phyloP scores from a whole-genome alignment of 208 protist genomes.

The Polymyxa betae region DNA sequence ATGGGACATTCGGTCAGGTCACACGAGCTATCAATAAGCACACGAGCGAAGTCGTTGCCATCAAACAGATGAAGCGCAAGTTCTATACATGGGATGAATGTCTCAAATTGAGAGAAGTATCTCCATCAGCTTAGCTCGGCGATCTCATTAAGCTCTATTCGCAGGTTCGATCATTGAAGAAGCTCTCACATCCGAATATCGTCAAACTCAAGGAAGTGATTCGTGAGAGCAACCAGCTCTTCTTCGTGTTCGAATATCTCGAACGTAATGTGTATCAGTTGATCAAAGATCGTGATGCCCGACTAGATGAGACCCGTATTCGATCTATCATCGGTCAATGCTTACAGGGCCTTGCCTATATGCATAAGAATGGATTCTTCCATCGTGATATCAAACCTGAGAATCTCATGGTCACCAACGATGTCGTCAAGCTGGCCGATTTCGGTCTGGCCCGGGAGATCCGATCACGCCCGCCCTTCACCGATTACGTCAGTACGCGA shows the following conservation, averaged over 20 bases:
- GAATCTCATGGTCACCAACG: slow-evolving; percentile 88
- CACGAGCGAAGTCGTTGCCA: slow-evolving; percentile 90
- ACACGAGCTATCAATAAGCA: slow-evolving; percentile 84
- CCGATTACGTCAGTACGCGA: slow-evolving; percentile 86
- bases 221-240: slow-evolving; percentile 91
- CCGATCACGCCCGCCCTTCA: slow-evolving; percentile 79
- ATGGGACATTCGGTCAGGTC: slow-evolving; percentile 93
- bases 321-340: slow-evolving; percentile 80
- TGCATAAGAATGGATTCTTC: slow-evolving; percentile 91
- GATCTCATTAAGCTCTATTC: neutral
- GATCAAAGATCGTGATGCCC: slow-evolving; percentile 71
- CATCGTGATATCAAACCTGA: slow-evolving; percentile 89
- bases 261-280: slow-evolving; percentile 92
- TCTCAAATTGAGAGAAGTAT: slow-evolving; percentile 89
- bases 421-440: slow-evolving; percentile 92
- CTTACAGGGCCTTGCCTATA: slow-evolving; percentile 88
- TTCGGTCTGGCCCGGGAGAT: slow-evolving; percentile 87
- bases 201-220: slow-evolving; percentile 95
- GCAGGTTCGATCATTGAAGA: slow-evolving; percentile 78
- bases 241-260: slow-evolving; percentile 95
- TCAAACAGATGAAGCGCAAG: slow-evolving; percentile 98
- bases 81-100: slow-evolving; percentile 95
- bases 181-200: slow-evolving; percentile 93
- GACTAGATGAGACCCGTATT: slow-evolving; percentile 22
- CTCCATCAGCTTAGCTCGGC: slow-evolving; percentile 64